Percentiles rank a stretch among this genome's conserved stretches.
These are phyloP conservation scores for Fagopyrum tataricum DNA, from an alignment of 148 eudicot genomes.

Conservation along the genomic window DNA sequence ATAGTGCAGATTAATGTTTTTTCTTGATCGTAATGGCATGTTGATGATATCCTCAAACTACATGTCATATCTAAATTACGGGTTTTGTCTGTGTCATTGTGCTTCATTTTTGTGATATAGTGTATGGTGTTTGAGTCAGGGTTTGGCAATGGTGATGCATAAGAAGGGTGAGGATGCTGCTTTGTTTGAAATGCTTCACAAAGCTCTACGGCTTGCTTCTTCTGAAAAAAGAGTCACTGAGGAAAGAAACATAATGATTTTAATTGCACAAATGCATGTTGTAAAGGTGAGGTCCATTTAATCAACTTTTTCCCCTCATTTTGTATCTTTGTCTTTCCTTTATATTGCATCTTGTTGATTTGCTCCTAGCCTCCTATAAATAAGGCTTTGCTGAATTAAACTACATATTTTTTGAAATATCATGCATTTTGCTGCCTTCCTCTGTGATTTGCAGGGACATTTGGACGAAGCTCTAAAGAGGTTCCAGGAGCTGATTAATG, in stretches of 20 bases:
- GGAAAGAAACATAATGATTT: constrained; percentile 82
- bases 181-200: constrained; percentile 73
- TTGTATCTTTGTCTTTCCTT: background rate
- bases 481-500: constrained; percentile 48
- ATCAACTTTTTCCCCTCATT: background rate
- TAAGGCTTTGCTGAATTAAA: background rate
- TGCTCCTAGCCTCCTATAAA: background rate
- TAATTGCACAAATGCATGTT: constrained; percentile 84
- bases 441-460: constrained; percentile 52
- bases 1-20: background rate
- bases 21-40: background rate
- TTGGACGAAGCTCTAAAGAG: constrained; percentile 68
- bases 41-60: constrained; percentile 4
- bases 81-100: background rate
- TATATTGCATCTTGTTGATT: constrained; percentile 5
- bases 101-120: background rate
- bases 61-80: background rate
- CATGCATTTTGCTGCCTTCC: background rate
- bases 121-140: constrained; percentile 30
- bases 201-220: constrained; percentile 58
- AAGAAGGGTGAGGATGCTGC: constrained; percentile 80
- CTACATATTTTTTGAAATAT: background rate
- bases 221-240: constrained; percentile 56
- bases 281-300: constrained; percentile 47
- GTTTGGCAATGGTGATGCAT: constrained; percentile 98